phyloP scores from a whole-genome alignment of 2,329 filamentous ascomycete genomes.

The Cladosporium velox region DNA sequence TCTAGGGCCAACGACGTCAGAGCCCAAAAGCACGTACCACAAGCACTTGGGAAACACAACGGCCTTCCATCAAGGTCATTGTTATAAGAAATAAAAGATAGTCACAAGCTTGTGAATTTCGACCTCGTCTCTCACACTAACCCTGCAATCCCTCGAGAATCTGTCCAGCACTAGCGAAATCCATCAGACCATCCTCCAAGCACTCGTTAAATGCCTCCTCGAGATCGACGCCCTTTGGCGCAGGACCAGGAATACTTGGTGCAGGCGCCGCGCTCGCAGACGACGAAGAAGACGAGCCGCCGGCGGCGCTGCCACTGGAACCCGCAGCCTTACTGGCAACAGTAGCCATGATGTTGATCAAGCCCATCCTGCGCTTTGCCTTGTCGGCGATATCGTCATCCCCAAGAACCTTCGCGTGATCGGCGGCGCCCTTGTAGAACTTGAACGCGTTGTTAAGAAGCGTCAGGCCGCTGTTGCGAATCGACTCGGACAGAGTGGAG shows the following conservation, averaged over 20 bases:
- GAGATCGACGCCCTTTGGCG: slow-evolving; percentile 44
- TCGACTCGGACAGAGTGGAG: slow-evolving; percentile 43
- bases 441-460: slow-evolving; percentile 59
- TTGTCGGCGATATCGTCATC: slow-evolving; percentile 53
- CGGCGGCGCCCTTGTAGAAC: slow-evolving; percentile 57
- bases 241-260: slow-evolving; percentile 43
- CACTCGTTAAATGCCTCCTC: slow-evolving; percentile 51
- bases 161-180: slow-evolving; percentile 25
- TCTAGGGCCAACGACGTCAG: slow-evolving; percentile 9
- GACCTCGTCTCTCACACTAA: not conserved
- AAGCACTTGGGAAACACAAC: not conserved
- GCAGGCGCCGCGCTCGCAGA: not conserved
- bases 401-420: slow-evolving; percentile 46
- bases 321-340: slow-evolving; percentile 45
- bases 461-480: slow-evolving; percentile 47
- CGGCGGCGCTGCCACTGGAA: slow-evolving; percentile 39
- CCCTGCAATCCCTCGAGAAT: slow-evolving; percentile 14
- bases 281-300: slow-evolving; percentile 1
- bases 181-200: slow-evolving; percentile 55
- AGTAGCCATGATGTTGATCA: slow-evolving; percentile 42
- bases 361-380: slow-evolving; percentile 37
- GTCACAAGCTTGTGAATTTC: not conserved
- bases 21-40: slow-evolving; percentile 9
- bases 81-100: not conserved
- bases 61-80: slow-evolving; percentile 14